Percentiles rank a stretch among this genome's conserved stretches.
phyloP scores from a whole-genome alignment of 495 filamentous ascomycete genomes.

The Zalerion maritima region DNA sequence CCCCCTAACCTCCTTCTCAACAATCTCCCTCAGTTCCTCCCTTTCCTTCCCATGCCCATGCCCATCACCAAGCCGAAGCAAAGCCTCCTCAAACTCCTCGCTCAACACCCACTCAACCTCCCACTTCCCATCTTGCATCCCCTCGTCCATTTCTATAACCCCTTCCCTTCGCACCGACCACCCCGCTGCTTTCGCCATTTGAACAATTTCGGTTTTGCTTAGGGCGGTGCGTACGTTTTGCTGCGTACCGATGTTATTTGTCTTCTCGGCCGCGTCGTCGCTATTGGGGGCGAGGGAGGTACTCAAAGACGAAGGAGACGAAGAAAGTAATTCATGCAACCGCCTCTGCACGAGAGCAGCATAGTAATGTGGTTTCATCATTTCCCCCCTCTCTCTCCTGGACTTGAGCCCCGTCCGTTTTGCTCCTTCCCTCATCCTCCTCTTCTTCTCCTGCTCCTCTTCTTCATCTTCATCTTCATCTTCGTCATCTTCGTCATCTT shows the following conservation, averaged over 20 bases:
- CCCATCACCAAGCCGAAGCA: too few species aligned
- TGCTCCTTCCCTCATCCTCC: too few species aligned
- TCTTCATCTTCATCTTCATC: too few species aligned
- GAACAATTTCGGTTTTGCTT: slow-evolving; percentile 15
- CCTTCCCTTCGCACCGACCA: slow-evolving; percentile 18
- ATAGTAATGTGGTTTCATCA: slow-evolving; percentile 10
- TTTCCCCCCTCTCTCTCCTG: too few species aligned
- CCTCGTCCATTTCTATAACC: slow-evolving; percentile 16
- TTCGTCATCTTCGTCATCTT: neutral
- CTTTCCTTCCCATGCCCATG: too few species aligned
- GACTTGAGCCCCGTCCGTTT: too few species aligned
- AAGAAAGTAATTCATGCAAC: too few species aligned
- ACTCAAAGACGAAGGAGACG: too few species aligned
- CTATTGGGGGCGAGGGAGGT: neutral
- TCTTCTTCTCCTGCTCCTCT: too few species aligned
- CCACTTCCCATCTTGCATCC: slow-evolving; percentile 31
- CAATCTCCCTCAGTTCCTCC: slow-evolving; percentile 3
- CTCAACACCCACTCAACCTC: slow-evolving; percentile 20
- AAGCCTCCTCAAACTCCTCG: slow-evolving; percentile 11
- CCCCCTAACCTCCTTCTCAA: slow-evolving; percentile 2
- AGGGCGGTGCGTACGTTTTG: slow-evolving; percentile 32
- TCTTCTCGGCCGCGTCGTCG: slow-evolving; percentile 9
- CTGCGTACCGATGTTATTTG: slow-evolving; percentile 12
- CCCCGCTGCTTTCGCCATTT: too few species aligned
- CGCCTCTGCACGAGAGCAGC: slow-evolving; percentile 6